Evolutionary conservation across 768 basidiomycete species (phyloP), one percentile per base, ranked within the genome.

Genomic region (Daedaleopsis nitida): DNA sequence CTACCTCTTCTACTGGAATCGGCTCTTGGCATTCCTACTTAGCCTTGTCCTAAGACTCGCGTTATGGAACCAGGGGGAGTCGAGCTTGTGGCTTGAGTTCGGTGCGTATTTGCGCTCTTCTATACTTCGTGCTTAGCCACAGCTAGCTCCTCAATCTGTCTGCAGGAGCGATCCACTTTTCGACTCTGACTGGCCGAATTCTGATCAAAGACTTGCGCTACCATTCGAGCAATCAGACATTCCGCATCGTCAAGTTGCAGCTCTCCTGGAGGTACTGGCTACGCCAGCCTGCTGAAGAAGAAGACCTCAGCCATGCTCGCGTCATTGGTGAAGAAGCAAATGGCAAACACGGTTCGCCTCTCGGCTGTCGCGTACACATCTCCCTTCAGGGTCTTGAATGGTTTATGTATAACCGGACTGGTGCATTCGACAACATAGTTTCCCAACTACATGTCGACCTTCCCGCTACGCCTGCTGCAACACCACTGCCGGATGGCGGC

Each of bases 191-290:
- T 1, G 96, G 96, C 35, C 80, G 95, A 64, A 86, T 98, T 53
- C 82, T 96, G 21, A 80, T 98, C 67, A 94, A 92, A 76, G 92
- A 98, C 71, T 72, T 97, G 35, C 79, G 83, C 17, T 98, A 98
- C 72, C 86, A 96, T 73, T 96, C 94, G 1, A 90, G 92, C 70
- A 98, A 96, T 74, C 91, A 97, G 73, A 92, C 91, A 19, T 80
- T 96, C 47, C 86, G 86, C 63, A 81, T 94, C 53, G 84, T 93
- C 50, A 92, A 93, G 74, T 91, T 88, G 1, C 86, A 93, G 69
- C 73, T 98, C 51, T 89, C 89, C 65, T 98, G 96, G 94, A 82
- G 93, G 64, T 98, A 96, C 73, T 98, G 96, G 96, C 81, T 93
- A 51, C 86, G 94, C 58, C 77, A 82, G 43, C 89, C 94, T 2